Conservation (phyloP, 192 early-diverging fungal genomes). For the Entophlyctis helioformis region DNA sequence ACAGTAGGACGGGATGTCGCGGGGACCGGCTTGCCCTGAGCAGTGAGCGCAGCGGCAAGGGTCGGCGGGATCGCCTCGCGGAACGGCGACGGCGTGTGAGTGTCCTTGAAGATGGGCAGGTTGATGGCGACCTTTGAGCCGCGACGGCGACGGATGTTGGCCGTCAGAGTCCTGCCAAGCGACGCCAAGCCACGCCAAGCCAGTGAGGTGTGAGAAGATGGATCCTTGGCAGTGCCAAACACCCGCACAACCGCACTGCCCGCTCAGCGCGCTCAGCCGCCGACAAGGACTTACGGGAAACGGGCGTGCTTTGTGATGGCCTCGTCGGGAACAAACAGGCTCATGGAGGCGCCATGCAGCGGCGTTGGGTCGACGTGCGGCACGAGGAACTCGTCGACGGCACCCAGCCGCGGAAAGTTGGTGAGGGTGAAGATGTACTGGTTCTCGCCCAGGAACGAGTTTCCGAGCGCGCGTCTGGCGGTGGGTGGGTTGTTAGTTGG, state of each 20-base stretch:
- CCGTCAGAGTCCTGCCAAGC: conserved; percentile 58
- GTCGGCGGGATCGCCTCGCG: conserved; percentile 58
- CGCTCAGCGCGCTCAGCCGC: no score
- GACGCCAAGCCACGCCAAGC: no score
- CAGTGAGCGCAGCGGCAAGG: conserved; percentile 10
- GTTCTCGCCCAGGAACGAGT: conserved; percentile 45
- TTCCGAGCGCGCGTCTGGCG: conserved; percentile 57
- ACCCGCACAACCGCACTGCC: no score
- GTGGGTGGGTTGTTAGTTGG: background rate
- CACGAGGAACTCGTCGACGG: conserved; percentile 55
- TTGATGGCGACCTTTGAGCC: conserved; percentile 93
- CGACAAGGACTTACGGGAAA: conserved; percentile 51
- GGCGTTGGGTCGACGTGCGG: conserved; percentile 49
- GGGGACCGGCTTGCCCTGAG: no score
- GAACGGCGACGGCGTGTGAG: conserved; percentile 81
- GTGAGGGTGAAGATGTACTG: conserved; percentile 73
- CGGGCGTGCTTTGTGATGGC: conserved; percentile 90
- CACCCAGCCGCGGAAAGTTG: conserved; percentile 85
- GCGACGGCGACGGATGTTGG: conserved; percentile 87
- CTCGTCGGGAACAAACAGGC: conserved; percentile 86
- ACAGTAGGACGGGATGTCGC: no score
- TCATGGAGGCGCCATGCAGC: conserved; percentile 46
- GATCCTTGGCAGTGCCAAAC: no score
- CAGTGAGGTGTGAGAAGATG: no score
- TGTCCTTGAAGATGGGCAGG: conserved; percentile 88